A percentile compares a stretch with the other conserved stretches of the same genome.
Evolutionary conservation across 2,329 filamentous ascomycete genomes (phyloP).

Genomic region (Ceratocystis harringtonii): DNA sequence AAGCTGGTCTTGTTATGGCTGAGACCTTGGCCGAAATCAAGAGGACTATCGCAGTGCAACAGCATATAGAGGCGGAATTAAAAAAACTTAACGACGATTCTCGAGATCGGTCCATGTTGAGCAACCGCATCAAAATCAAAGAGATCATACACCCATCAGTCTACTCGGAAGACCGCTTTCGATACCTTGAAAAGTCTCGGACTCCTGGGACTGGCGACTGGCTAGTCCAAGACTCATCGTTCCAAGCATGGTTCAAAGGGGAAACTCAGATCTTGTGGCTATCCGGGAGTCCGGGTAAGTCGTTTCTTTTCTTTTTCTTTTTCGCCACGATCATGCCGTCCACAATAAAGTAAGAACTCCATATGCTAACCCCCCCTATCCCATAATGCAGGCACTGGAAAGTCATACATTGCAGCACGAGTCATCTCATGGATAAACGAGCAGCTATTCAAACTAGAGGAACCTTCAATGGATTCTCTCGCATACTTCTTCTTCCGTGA

Average conservation of each 20-base stretch:
- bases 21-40: slow-evolving; percentile 30
- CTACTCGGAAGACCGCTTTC: slow-evolving; percentile 30
- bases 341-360: not conserved
- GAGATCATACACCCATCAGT: slow-evolving; percentile 30
- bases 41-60: slow-evolving; percentile 25
- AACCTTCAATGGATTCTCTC: slow-evolving; percentile 20
- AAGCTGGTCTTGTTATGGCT: slow-evolving; percentile 30
- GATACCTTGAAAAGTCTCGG: slow-evolving; percentile 27
- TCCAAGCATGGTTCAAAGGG: slow-evolving; percentile 28
- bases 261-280: slow-evolving; percentile 31
- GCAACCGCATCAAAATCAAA: slow-evolving; percentile 27
- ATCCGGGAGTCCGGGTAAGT: slow-evolving; percentile 28
- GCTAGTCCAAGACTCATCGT: slow-evolving; percentile 28
- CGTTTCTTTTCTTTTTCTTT: not conserved
- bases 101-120: slow-evolving; percentile 23
- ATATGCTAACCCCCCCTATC: not conserved
- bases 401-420: slow-evolving; percentile 32
- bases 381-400: slow-evolving; percentile 27
- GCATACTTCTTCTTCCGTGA: slow-evolving; percentile 36
- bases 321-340: not conserved
- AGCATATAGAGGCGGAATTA: slow-evolving; percentile 26
- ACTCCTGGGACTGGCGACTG: slow-evolving; percentile 32
- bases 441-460: slow-evolving; percentile 23
- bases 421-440: slow-evolving; percentile 29
- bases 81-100: slow-evolving; percentile 25